Conservation (phyloP, 345 rosid species). For the Firmiana major region DNA sequence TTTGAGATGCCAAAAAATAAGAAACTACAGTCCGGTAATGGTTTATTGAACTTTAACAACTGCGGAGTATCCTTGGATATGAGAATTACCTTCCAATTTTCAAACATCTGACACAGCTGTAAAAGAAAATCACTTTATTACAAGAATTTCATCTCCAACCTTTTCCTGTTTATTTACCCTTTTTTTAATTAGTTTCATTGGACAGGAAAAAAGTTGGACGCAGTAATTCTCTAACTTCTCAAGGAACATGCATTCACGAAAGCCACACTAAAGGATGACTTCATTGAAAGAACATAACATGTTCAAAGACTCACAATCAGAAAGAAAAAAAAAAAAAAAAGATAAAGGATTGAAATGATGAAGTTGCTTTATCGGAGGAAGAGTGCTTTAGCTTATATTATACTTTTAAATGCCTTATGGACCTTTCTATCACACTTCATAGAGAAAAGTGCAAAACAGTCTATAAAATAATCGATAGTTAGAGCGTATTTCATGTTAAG, state of each 20-base stretch:
- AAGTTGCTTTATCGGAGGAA: neutral
- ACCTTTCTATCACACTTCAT: neutral
- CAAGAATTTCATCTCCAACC: neutral
- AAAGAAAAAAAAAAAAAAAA: neutral
- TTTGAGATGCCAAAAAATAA: neutral
- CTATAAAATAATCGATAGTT: neutral
- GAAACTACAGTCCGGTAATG: neutral
- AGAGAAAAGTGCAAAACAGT: neutral
- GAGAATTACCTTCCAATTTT: neutral
- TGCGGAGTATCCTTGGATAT: too few species aligned
- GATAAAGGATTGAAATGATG: neutral
- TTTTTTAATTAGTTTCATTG: too few species aligned
- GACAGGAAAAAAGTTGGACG: too few species aligned
- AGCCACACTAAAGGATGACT: neutral
- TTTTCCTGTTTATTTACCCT: neutral
- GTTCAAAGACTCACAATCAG: neutral
- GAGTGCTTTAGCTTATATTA: conserved; percentile 3
- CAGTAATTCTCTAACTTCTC: neutral
- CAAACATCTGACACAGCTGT: neutral
- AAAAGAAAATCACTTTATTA: neutral
- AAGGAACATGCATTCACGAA: neutral
- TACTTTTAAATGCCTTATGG: neutral
- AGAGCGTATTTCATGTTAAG: neutral
- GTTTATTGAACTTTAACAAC: too few species aligned
- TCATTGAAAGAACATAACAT: neutral